Evolutionary conservation across 2,329 filamentous ascomycete species (phyloP).

Genomic region (Exophiala calicioides): DNA sequence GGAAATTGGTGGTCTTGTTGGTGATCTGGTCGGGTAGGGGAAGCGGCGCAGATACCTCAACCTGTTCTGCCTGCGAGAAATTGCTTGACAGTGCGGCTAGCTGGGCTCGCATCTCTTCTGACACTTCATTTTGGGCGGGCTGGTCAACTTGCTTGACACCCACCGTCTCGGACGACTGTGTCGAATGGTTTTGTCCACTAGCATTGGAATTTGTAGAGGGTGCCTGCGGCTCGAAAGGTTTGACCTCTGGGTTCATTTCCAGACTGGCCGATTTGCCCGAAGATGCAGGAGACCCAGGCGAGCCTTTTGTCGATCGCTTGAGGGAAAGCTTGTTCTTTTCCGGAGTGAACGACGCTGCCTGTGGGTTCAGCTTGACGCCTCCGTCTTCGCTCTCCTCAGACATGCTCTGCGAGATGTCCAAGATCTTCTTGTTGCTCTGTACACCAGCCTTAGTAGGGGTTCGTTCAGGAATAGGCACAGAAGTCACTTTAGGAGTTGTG

Average conservation of each 20-base stretch:
- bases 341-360: conserved; percentile 7
- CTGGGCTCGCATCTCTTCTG: conserved; percentile 68
- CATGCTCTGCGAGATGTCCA: conserved; percentile 4
- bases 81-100: conserved; percentile 64
- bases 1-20: conserved; percentile 78
- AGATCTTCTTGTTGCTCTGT: not conserved
- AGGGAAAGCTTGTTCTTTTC: too few species aligned
- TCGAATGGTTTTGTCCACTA: not conserved
- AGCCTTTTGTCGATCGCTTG: not conserved
- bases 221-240: not conserved
- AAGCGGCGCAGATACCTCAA: conserved; percentile 53
- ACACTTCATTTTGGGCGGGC: conserved; percentile 45
- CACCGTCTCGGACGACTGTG: too few species aligned
- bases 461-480: not conserved
- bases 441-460: not conserved
- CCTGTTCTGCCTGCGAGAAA: conserved; percentile 55
- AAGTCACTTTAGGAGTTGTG: not conserved
- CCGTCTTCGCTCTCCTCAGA: conserved; percentile 29
- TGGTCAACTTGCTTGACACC: conserved; percentile 31
- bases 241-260: not conserved
- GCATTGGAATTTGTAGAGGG: not conserved
- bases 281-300: not conserved
- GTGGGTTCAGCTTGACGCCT: conserved; percentile 19
- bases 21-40: conserved; percentile 70
- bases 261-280: not conserved